Evolutionary conservation across 441 rosid genomes (phyloP), one percentile per base, ranked within the genome.

Genomic region (Mallotus japonicus): DNA sequence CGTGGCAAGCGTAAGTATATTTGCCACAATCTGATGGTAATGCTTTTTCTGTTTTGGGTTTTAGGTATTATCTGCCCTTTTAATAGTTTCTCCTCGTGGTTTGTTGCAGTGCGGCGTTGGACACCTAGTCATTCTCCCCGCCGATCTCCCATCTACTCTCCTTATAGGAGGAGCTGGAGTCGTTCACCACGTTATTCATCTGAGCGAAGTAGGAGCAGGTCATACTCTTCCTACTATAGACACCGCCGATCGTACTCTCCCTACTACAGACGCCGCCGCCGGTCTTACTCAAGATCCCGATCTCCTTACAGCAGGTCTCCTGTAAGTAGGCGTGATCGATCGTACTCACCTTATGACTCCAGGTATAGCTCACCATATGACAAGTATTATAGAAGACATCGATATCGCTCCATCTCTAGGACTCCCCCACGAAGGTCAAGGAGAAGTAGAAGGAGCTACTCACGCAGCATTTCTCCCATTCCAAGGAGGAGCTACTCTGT

Each of bases 301-400:
- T 86, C 92, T 57, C 83, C 87, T 63, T 83, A 79, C 70, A 70
- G 82, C 5, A 84, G 88, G 76, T 91, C 89, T 8, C 91, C 90
- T 12, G 84, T 78, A 24, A 72, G 85, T 10, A 77, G 85, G 76
- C 79, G 73, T 5, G 85, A 85, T 12, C 66, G 85, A 55, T 89
- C 92, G 0, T 79, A 76, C 80, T 87, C 97, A 8, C 90, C 89
- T 32, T 76, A 80, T 60, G 79, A 70, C 8, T 73, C 77, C 0
- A 73, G 90, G 28, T 78, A 76, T 51, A 60, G 75, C 75, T 80
- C 84, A 0, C 84, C 83, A 50, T 85, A 77, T 68, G 83, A 81
- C 17, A 64, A 66, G 58, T 69, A 71, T 54, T 46, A 69, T 65
- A 60, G 85, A 15, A 78, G 87, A 22, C 51, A 57, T 40, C 40